Evolutionary conservation across 352 stramenopile species (phyloP), one percentile per base, ranked within the genome.

Genomic region (Phytophthora tentaculata): DNA sequence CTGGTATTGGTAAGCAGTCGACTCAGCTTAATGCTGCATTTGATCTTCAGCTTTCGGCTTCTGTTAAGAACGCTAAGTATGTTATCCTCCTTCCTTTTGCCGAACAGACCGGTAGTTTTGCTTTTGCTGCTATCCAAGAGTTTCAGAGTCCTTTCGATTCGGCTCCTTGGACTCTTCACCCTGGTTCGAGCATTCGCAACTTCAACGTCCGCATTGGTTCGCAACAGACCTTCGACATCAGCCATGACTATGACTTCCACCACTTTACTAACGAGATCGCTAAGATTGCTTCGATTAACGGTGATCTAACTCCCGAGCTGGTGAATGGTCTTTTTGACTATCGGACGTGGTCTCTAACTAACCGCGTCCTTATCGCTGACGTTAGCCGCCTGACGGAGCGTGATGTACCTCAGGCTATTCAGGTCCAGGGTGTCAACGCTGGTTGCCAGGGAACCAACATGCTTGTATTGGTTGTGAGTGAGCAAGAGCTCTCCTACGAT

Each of bases 371-470:
- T 3, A 55, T 55, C n/a, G 49, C 49, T 55, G 49, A 55, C 26
- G 49, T 24, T 55, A 55, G 49, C 26, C 12, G 49, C 6, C 16
- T 55, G 9, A 55, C 26, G 14, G 24, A 55, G 14, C 24, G 28
- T 22, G 50, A 56, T 56, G 50, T 56, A 26, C 16, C 26, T 7
- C n/a, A 56, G 29, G 28, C 50, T 13, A 56, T 56, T 45, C 50
- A 56, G 17, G 17, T 45, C 29, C 50, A 45, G 6, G 50, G 50
- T 56, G 50, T 56, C 7, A 56, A 56, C 4, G 50, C 50, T 56
- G 50, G 50, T 29, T 43, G 28, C 10, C 26, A 56, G 13, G 28
- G 28, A n/a, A 45, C 50, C 5, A 54, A 54, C 24, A 37, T 54
- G 47, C 24, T 54, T 23, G 47, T 54, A 51, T n/a, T n/a, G 39